phyloP scores from a whole-genome alignment of 352 stramenopile species.

The Phytophthora capsici region DNA sequence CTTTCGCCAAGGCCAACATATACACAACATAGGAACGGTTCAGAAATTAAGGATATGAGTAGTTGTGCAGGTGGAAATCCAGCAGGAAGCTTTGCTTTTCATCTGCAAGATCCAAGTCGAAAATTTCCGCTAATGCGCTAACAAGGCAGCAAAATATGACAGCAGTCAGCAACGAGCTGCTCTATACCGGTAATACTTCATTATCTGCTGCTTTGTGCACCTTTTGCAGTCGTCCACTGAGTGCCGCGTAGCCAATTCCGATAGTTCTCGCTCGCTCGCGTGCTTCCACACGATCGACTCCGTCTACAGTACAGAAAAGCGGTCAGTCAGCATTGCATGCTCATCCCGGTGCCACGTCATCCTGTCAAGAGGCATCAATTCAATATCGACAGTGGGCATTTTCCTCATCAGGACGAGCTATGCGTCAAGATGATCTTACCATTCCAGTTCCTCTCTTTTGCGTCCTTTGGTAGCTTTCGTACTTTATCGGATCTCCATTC shows the following conservation, averaged over 20 bases:
- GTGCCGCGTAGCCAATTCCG: slow-evolving; percentile 43
- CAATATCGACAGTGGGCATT: too few species aligned
- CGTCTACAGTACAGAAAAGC: slow-evolving; percentile 36
- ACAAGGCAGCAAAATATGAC: slow-evolving; percentile 3
- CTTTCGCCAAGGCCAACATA: background rate
- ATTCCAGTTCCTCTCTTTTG: background rate
- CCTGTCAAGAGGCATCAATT: background rate
- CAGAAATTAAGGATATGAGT: slow-evolving; percentile 60
- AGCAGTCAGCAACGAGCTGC: background rate
- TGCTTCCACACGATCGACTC: slow-evolving; percentile 71
- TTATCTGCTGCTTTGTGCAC: slow-evolving; percentile 23
- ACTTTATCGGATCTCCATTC: slow-evolving; percentile 13
- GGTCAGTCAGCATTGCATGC: background rate
- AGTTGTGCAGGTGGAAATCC: slow-evolving; percentile 66
- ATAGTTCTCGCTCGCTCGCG: slow-evolving; percentile 49
- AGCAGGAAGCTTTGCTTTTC: slow-evolving; percentile 55
- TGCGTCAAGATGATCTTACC: slow-evolving; percentile 5
- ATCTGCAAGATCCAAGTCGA: slow-evolving; percentile 49
- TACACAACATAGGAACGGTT: background rate
- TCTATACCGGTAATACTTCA: background rate
- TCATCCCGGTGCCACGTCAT: background rate
- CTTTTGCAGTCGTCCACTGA: slow-evolving; percentile 66
- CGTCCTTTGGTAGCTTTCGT: slow-evolving; percentile 6
- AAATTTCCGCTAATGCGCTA: slow-evolving; percentile 59
- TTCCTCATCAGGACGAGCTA: background rate